A percentile compares a stretch with the other conserved stretches of the same genome.
Conservation (phyloP, 2,329 filamentous ascomycete species). For the Pseudopithomyces chartarum region DNA sequence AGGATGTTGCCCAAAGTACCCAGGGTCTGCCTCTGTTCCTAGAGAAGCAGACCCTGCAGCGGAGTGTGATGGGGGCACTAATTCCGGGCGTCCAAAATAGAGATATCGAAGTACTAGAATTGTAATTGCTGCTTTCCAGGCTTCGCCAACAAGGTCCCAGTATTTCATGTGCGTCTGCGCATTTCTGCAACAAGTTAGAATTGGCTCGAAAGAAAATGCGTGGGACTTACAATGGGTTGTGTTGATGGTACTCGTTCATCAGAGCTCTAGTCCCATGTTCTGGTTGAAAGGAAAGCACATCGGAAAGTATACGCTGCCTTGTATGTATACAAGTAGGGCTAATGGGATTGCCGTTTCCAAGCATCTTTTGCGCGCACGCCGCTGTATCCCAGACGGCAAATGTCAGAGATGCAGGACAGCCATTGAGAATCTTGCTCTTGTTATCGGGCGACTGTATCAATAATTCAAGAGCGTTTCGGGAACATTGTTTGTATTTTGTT, state of each 20-base stretch:
- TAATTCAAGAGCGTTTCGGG: constrained; percentile 19
- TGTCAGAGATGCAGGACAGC: constrained; percentile 18
- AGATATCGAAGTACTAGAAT: constrained; percentile 25
- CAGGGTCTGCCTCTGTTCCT: constrained; percentile 4
- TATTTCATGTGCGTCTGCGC: neutral
- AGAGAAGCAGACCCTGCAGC: neutral
- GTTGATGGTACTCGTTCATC: constrained; percentile 9
- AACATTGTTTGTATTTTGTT: constrained; percentile 16
- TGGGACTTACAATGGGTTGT: constrained; percentile 14
- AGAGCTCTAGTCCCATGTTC: constrained; percentile 13
- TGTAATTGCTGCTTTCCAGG: constrained; percentile 24
- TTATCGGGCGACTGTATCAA: constrained; percentile 15
- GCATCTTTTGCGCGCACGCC: constrained; percentile 17
- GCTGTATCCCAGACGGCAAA: constrained; percentile 23
- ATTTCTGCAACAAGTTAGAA: neutral
- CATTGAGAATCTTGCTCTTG: constrained; percentile 19
- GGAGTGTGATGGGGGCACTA: constrained; percentile 10
- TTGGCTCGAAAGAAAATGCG: neutral
- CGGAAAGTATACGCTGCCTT: constrained; percentile 23
- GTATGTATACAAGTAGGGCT: constrained; percentile 16
- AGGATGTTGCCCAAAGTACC: constrained; percentile 11
- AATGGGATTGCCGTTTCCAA: constrained; percentile 5
- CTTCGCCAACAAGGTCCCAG: constrained; percentile 11
- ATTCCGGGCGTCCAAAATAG: constrained; percentile 23
- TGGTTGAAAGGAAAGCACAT: constrained; percentile 19